Evolutionary conservation across 495 filamentous ascomycete genomes (phyloP).

Genomic region (Choiromyces venosus): DNA sequence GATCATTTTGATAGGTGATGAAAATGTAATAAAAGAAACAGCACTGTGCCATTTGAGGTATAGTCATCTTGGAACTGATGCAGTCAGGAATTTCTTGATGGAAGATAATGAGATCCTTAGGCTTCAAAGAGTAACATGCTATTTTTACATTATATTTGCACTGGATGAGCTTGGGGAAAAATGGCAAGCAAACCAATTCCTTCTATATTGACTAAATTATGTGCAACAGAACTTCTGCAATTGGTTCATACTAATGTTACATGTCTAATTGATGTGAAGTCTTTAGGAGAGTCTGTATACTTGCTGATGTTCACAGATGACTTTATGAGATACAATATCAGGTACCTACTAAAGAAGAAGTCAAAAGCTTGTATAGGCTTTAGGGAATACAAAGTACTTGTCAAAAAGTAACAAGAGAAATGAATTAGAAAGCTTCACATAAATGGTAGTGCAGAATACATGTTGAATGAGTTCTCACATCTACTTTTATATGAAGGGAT

Average conservation of each 20-base stretch:
- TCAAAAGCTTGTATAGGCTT: background rate
- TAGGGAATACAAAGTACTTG: background rate
- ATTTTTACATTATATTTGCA: too few species aligned
- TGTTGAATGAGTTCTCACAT: background rate
- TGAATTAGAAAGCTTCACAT: background rate
- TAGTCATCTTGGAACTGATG: too few species aligned
- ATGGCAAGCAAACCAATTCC: background rate
- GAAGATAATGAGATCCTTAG: too few species aligned
- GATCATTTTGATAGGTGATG: too few species aligned
- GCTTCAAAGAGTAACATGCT: background rate
- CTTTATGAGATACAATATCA: background rate
- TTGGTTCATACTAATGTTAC: background rate
- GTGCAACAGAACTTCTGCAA: background rate
- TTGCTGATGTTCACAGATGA: slow-evolving; percentile 2
- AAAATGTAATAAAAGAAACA: too few species aligned
- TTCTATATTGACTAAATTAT: background rate
- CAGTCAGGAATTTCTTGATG: too few species aligned
- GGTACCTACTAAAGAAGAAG: too few species aligned
- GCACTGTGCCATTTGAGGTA: too few species aligned
- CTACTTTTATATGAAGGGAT: too few species aligned
- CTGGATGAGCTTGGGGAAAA: background rate
- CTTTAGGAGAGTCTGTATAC: background rate
- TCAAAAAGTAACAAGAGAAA: background rate
- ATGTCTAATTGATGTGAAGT: background rate
- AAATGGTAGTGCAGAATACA: background rate